Conservation (phyloP, 1,284 basidiomycete genomes). For the Neotropicomus parvogracilis region DNA sequence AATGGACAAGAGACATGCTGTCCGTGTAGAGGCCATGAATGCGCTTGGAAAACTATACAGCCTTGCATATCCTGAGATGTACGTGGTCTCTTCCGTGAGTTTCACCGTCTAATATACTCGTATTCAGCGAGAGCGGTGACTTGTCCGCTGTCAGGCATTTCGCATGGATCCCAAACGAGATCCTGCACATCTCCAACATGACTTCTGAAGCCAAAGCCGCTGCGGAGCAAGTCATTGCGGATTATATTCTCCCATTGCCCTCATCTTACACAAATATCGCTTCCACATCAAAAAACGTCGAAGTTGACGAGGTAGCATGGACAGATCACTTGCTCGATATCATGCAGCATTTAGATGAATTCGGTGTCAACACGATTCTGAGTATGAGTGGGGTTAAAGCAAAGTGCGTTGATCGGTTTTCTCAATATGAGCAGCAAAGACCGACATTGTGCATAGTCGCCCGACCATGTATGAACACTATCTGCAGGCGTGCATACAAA, state of each 20-base stretch:
- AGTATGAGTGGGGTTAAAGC: conserved; percentile 60
- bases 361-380: conserved; percentile 55
- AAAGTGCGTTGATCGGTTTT: conserved; percentile 36
- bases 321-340: conserved; percentile 78
- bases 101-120: background rate
- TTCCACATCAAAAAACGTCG: conserved; percentile 50
- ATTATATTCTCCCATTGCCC: conserved; percentile 82
- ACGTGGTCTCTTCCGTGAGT: conserved; percentile 29
- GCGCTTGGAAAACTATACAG: conserved; percentile 79
- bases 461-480: conserved; percentile 65
- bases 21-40: conserved; percentile 79
- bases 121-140: conserved; percentile 76
- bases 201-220: conserved; percentile 56
- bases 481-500: conserved; percentile 65
- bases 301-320: conserved; percentile 79
- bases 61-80: conserved; percentile 89
- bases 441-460: conserved; percentile 40
- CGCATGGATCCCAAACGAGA: conserved; percentile 86
- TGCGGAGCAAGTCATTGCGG: conserved; percentile 64
- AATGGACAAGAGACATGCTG: conserved; percentile 82
- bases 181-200: conserved; percentile 55
- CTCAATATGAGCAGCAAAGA: background rate
- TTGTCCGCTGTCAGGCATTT: conserved; percentile 75
- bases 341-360: conserved; percentile 70
- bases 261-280: conserved; percentile 34